These are phyloP conservation scores for Elongisporangium anandrum DNA, from an alignment of 352 stramenopile genomes.

Conservation along the genomic window DNA sequence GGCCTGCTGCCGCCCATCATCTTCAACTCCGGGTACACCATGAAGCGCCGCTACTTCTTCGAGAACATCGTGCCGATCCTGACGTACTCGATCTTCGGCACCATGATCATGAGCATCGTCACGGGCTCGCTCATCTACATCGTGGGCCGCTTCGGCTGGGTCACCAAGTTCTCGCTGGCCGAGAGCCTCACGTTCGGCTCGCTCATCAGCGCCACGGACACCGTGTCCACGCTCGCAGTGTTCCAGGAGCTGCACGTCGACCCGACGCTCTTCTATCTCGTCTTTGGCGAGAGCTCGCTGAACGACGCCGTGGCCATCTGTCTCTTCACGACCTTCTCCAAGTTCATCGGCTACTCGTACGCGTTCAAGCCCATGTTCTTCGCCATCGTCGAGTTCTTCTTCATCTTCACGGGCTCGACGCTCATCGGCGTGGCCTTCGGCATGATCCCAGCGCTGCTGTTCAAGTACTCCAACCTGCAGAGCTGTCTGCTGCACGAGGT, in stretches of 20 bases:
- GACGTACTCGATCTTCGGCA: conserved; percentile 88
- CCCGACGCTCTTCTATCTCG: conserved; percentile 92
- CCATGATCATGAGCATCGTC: conserved; percentile 86
- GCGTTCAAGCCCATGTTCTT: conserved; percentile 70
- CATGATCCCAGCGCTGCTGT: conserved; percentile 80
- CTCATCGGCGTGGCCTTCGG: conserved; percentile 85
- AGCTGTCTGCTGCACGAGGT: conserved; percentile 87
- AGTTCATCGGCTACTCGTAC: conserved; percentile 90
- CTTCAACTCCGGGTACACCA: conserved; percentile 93
- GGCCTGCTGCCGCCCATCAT: conserved; percentile 92
- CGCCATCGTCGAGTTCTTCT: conserved; percentile 85
- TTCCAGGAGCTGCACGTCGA: conserved; percentile 90
- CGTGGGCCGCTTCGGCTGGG: conserved; percentile 53
- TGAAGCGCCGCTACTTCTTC: conserved; percentile 92
- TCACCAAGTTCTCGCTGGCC: conserved; percentile 78
- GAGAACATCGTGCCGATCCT: conserved; percentile 89
- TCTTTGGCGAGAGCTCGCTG: conserved; percentile 94
- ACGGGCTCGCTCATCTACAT: conserved; percentile 75
- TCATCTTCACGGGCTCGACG: conserved; percentile 87
- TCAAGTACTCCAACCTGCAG: conserved; percentile 90
- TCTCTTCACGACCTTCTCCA: conserved; percentile 90
- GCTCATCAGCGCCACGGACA: conserved; percentile 92
- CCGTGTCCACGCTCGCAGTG: conserved; percentile 89
- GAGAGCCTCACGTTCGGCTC: conserved; percentile 91
- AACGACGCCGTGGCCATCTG: conserved; percentile 94